phyloP scores from a whole-genome alignment of 139 green algal genomes.

The Picochlorum sp. region DNA sequence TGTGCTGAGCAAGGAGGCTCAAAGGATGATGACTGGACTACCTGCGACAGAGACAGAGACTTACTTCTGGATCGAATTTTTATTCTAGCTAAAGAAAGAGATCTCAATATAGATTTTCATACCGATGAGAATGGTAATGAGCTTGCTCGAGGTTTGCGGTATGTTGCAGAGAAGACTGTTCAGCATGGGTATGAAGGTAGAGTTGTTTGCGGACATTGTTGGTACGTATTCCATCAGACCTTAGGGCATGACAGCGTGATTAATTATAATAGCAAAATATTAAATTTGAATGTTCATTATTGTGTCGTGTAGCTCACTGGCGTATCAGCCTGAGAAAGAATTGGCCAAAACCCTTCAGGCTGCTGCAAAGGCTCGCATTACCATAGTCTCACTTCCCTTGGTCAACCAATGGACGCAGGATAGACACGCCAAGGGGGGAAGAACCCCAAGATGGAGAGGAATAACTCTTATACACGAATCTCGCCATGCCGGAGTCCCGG shows the following conservation, averaged over 20 bases:
- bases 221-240: too few species aligned
- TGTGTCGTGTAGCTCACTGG: conserved; percentile 34
- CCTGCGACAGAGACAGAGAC: conserved; percentile 43
- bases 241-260: conserved; percentile 8
- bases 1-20: conserved; percentile 50
- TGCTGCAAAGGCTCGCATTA: conserved; percentile 29
- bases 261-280: neutral
- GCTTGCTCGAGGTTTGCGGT: conserved; percentile 39
- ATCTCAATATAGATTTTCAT: conserved; percentile 66
- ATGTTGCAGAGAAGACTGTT: conserved; percentile 45
- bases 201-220: conserved; percentile 67
- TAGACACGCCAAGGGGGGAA: conserved; percentile 10
- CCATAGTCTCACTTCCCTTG: conserved; percentile 49
- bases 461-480: conserved; percentile 52
- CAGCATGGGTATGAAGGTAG: conserved; percentile 46
- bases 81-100: conserved; percentile 38
- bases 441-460: conserved; percentile 51
- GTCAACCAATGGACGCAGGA: conserved; percentile 69
- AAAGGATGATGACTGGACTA: conserved; percentile 53
- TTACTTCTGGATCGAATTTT: conserved; percentile 59
- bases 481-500: conserved; percentile 28
- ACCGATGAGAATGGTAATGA: conserved; percentile 67
- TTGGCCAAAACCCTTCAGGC: conserved; percentile 25
- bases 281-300: neutral
- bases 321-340: conserved; percentile 28